Evolutionary conservation across 192 early-diverging fungal genomes (phyloP).

Genomic region (Chytriomyces hyalinus): DNA sequence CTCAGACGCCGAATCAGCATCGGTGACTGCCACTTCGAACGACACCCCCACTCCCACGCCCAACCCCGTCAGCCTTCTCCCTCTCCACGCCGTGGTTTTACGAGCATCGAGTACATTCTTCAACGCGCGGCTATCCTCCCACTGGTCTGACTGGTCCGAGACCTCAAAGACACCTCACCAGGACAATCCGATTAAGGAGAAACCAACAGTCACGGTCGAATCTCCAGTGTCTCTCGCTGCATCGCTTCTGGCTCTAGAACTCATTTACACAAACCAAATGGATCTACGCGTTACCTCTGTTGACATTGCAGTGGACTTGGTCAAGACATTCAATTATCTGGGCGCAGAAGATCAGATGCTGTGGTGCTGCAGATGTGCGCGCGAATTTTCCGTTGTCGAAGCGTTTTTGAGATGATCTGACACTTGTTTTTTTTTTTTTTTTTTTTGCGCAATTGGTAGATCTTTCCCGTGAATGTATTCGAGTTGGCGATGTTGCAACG

Average conservation of each 20-base stretch:
- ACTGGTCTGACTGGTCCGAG: neutral
- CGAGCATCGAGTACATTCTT: constrained; percentile 13
- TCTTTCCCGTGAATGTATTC: constrained; percentile 23
- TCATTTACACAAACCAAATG: constrained; percentile 24
- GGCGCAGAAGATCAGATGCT: constrained; percentile 14
- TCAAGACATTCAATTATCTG: constrained; percentile 19
- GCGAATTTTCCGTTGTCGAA: no score
- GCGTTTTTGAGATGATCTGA: neutral
- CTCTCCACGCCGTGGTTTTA: constrained; percentile 21
- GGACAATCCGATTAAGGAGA: neutral
- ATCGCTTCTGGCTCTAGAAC: constrained; percentile 12
- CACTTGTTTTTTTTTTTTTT: neutral
- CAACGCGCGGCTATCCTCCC: constrained; percentile 9
- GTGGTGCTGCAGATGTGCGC: constrained; percentile 18
- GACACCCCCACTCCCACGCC: no score
- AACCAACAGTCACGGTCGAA: neutral
- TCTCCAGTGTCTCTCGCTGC: neutral
- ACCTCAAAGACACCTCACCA: neutral
- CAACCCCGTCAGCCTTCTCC: neutral
- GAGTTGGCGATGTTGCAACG: neutral
- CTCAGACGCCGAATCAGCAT: neutral
- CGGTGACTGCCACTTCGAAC: no score
- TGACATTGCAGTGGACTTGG: neutral
- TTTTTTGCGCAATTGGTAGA: neutral
- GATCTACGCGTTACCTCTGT: neutral